Conservation (phyloP, 257 asterid genomes). For the Solanum peruvianum region DNA sequence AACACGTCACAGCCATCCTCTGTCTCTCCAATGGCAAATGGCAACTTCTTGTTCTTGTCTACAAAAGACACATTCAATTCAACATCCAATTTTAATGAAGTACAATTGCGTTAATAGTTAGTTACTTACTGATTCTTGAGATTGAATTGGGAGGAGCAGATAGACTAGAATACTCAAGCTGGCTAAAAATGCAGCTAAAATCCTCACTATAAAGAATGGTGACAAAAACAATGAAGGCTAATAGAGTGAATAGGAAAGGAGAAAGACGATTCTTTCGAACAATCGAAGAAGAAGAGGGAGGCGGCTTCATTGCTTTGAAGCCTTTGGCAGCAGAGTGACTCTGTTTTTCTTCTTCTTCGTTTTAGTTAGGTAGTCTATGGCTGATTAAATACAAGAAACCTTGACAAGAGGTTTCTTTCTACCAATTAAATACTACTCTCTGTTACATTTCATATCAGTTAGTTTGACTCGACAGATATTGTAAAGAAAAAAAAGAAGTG, state of each 20-base stretch:
- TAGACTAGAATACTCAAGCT: background rate
- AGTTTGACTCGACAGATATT: background rate
- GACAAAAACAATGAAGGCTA: conserved; percentile 26
- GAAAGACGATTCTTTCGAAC: conserved; percentile 13
- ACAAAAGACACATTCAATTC: background rate
- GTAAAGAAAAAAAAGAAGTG: accelerated
- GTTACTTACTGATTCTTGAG: conserved; percentile 21
- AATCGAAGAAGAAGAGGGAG: conserved; percentile 5
- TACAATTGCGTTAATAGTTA: background rate
- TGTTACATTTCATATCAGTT: background rate
- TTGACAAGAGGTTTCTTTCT: background rate
- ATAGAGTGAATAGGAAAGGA: conserved; percentile 21
- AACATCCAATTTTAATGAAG: background rate
- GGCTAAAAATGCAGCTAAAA: conserved; percentile 19
- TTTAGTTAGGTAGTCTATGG: background rate
- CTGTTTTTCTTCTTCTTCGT: background rate
- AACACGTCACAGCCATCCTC: conserved; percentile 34
- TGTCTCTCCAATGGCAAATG: conserved; percentile 22
- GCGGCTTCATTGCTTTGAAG: conserved; percentile 18
- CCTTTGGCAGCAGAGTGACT: background rate
- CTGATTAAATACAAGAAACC: background rate
- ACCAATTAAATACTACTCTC: background rate
- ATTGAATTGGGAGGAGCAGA: conserved; percentile 2
- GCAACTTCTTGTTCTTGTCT: conserved; percentile 16
- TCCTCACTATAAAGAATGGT: conserved; percentile 29